phyloP scores from a whole-genome alignment of 768 basidiomycete species.

The Mycena crocata region DNA sequence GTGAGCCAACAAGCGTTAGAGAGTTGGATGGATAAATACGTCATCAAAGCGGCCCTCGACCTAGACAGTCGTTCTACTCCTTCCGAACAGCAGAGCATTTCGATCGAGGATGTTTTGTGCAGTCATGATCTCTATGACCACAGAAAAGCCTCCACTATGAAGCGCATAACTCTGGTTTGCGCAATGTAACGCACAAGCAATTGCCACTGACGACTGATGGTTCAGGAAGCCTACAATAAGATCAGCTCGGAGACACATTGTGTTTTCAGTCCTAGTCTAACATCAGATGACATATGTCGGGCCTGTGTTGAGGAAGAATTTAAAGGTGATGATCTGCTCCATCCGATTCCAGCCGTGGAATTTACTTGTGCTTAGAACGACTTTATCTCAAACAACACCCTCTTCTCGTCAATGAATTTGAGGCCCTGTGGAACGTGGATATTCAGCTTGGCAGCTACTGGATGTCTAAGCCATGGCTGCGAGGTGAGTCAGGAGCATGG shows the following conservation, averaged over 20 bases:
- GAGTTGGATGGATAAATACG: constrained; percentile 65
- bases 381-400: constrained; percentile 79
- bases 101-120: constrained; percentile 67
- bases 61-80: constrained; percentile 17
- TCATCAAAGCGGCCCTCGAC: constrained; percentile 42
- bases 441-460: constrained; percentile 64
- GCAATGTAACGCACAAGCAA: not conserved
- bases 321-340: constrained; percentile 56
- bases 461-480: constrained; percentile 86
- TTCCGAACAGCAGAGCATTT: constrained; percentile 41
- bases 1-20: constrained; percentile 71
- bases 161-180: constrained; percentile 68
- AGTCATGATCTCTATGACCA: constrained; percentile 74
- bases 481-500: constrained; percentile 58
- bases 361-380: constrained; percentile 58
- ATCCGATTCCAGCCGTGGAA: constrained; percentile 19
- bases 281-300: constrained; percentile 66
- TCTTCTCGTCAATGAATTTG: constrained; percentile 66
- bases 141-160: constrained; percentile 69
- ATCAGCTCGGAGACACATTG: constrained; percentile 59
- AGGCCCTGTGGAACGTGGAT: constrained; percentile 59
- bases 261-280: constrained; percentile 59
- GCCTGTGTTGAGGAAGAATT: constrained; percentile 69
- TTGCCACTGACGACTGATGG: not conserved
- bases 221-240: constrained; percentile 57